Evolutionary conservation across 306 rosid genomes (phyloP).

Genomic region (Delonix regia): DNA sequence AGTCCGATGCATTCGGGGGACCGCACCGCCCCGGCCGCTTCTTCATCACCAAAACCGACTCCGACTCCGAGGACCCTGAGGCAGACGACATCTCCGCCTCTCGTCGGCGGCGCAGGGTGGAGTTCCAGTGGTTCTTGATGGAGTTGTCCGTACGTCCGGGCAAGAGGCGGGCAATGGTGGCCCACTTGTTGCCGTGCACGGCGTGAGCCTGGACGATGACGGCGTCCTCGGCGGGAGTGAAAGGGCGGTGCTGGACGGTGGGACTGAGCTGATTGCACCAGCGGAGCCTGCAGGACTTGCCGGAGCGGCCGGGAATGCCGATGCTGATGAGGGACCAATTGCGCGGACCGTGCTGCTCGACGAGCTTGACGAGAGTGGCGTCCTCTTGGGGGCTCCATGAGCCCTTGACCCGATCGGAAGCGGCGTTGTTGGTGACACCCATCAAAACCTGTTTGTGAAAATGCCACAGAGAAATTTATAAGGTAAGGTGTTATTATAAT

Average conservation of each 20-base stretch:
- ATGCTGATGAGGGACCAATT: constrained; percentile 83
- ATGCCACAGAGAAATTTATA: neutral
- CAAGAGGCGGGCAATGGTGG: constrained; percentile 81
- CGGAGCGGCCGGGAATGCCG: constrained; percentile 81
- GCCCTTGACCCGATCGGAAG: constrained; percentile 62
- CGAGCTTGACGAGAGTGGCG: constrained; percentile 59
- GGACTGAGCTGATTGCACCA: constrained; percentile 97
- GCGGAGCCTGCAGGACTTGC: constrained; percentile 84
- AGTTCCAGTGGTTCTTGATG: constrained; percentile 95
- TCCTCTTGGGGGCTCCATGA: constrained; percentile 92
- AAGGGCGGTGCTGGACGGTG: constrained; percentile 83
- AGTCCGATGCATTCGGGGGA: neutral
- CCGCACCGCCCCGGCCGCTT: constrained; percentile 14
- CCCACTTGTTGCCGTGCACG: constrained; percentile 90
- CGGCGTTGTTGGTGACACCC: neutral
- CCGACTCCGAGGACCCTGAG: constrained; percentile 36
- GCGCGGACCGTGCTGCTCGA: constrained; percentile 64
- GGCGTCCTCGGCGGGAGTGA: constrained; percentile 66
- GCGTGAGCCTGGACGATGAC: constrained; percentile 69
- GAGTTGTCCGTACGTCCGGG: constrained; percentile 95
- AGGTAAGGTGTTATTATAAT: neutral
- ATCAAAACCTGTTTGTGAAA: constrained; percentile 34
- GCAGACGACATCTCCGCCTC: constrained; percentile 9
- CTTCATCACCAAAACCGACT: neutral
- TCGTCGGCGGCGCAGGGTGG: constrained; percentile 73